Evolutionary conservation across 805 yeast genomes (phyloP).

Genomic region (Nakazawaea sp.): DNA sequence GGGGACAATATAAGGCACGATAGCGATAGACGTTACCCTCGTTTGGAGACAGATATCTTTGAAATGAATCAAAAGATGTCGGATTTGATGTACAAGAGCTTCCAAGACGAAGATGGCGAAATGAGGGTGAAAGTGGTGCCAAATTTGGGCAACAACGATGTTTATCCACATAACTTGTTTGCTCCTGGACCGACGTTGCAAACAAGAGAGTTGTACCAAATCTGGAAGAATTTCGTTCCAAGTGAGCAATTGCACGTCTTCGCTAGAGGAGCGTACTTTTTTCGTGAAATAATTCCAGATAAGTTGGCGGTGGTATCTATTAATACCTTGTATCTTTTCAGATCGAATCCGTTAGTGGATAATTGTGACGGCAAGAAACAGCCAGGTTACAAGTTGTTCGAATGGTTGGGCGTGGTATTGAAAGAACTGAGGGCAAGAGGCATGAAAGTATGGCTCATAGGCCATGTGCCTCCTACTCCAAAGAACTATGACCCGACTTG

Average conservation of each 20-base stretch:
- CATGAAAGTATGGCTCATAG: conserved; percentile 82
- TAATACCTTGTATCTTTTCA: conserved; percentile 70
- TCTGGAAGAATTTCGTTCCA: conserved; percentile 73
- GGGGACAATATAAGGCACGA: conserved; percentile 88
- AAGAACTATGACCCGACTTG: conserved; percentile 73
- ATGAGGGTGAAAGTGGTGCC: conserved; percentile 46
- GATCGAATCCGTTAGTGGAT: conserved; percentile 76
- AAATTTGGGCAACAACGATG: conserved; percentile 80
- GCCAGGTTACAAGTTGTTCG: conserved; percentile 72
- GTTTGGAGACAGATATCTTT: conserved; percentile 67
- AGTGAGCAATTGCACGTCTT: conserved; percentile 71
- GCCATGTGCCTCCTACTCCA: conserved; percentile 84
- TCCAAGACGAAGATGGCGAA: conserved; percentile 39
- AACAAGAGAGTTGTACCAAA: conserved; percentile 66
- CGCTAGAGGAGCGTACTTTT: conserved; percentile 67
- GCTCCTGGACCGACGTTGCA: conserved; percentile 87
- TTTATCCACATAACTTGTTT: conserved; percentile 81
- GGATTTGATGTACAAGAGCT: conserved; percentile 40
- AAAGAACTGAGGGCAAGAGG: conserved; percentile 65
- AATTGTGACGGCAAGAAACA: conserved; percentile 65
- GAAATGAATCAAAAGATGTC: conserved; percentile 60
- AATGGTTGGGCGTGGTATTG: conserved; percentile 72
- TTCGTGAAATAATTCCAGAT: conserved; percentile 73
- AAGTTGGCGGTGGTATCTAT: conserved; percentile 73
- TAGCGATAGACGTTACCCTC: conserved; percentile 65